phyloP scores from a whole-genome alignment of 2,329 filamentous ascomycete genomes.

The Pseudogymnoascus sp. region DNA sequence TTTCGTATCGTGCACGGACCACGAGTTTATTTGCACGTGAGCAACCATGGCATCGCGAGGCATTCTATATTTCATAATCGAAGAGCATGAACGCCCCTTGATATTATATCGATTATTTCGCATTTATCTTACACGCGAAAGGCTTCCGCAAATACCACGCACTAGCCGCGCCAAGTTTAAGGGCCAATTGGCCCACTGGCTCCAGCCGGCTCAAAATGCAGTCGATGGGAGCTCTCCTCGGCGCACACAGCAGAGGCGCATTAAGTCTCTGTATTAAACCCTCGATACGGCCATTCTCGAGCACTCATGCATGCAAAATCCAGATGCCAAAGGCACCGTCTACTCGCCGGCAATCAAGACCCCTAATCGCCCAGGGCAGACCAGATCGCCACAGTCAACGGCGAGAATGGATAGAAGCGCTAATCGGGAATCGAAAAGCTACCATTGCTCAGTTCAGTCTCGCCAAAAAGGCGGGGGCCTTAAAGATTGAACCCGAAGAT shows the following conservation, averaged over 20 bases:
- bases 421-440: background rate
- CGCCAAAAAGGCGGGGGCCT: conserved; percentile 14
- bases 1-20: conserved; percentile 3
- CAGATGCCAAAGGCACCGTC: background rate
- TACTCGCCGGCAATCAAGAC: background rate
- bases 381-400: background rate
- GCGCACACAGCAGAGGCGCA: background rate
- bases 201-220: background rate
- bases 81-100: background rate
- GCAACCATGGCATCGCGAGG: background rate
- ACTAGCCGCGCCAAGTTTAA: background rate
- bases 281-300: background rate
- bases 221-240: background rate
- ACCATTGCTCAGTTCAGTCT: background rate
- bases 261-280: background rate
- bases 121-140: background rate
- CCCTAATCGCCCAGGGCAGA: background rate
- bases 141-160: background rate
- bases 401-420: background rate
- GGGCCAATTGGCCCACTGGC: background rate
- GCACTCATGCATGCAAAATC: background rate
- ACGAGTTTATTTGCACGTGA: conserved; percentile 7
- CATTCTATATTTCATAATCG: background rate
- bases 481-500: conserved; percentile 18
- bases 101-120: background rate